phyloP scores from a whole-genome alignment of 148 eudicot genomes.

The Heliamphora exappendiculata region DNA sequence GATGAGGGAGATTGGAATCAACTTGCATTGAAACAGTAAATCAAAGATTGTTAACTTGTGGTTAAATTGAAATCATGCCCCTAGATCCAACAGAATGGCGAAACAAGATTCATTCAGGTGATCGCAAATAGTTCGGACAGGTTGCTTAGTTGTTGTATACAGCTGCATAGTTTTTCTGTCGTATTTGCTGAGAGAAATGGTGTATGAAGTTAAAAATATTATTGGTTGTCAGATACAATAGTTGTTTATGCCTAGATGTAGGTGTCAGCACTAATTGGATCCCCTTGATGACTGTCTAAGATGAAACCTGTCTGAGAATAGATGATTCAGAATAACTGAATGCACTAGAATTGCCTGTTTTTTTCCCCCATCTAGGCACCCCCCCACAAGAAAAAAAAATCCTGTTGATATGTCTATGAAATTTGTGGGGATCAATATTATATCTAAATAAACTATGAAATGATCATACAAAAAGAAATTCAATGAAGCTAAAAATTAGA shows the following conservation, averaged over 20 bases:
- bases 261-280: not conserved
- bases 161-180: not conserved
- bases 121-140: not conserved
- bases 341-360: not conserved
- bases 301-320: not conserved
- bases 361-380: too few species aligned
- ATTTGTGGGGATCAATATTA: too few species aligned
- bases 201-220: not conserved
- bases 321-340: not conserved
- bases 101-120: not conserved
- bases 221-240: not conserved
- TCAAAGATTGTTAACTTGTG: too few species aligned
- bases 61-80: not conserved
- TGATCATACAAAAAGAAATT: too few species aligned
- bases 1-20: too few species aligned
- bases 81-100: not conserved
- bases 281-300: not conserved
- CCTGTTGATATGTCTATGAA: not conserved
- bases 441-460: too few species aligned
- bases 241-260: not conserved
- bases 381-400: too few species aligned
- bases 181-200: not conserved
- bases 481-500: too few species aligned
- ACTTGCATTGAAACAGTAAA: too few species aligned
- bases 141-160: not conserved